Evolutionary conservation across 495 filamentous ascomycete genomes (phyloP).

Genomic region (Sporormia fimetaria): DNA sequence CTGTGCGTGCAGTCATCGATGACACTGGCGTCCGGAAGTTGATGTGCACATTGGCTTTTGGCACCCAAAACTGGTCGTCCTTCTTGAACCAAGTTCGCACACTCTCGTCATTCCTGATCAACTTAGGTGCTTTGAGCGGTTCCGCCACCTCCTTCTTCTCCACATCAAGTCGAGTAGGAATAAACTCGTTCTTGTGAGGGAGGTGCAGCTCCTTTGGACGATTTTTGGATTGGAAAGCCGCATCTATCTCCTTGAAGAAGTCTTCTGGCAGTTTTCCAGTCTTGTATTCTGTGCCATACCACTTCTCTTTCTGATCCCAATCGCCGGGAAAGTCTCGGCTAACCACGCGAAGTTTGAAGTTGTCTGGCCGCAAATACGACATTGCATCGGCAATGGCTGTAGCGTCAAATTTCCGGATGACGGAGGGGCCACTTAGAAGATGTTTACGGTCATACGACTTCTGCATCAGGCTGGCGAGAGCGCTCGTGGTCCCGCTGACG

Average conservation of each 20-base stretch:
- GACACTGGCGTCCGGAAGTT: conserved; percentile 68
- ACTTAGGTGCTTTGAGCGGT: conserved; percentile 60
- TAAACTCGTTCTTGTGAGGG: conserved; percentile 91
- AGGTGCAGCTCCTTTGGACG: conserved; percentile 66
- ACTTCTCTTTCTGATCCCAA: conserved; percentile 86
- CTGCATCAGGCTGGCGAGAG: conserved; percentile 75
- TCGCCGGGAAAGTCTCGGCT: conserved; percentile 70
- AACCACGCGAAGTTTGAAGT: conserved; percentile 73
- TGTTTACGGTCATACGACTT: conserved; percentile 73
- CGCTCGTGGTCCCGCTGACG: conserved; percentile 77
- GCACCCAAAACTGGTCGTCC: conserved; percentile 97
- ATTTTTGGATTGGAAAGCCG: conserved; percentile 48
- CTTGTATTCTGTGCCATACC: conserved; percentile 95
- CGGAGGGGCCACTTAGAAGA: conserved; percentile 64
- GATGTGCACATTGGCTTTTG: conserved; percentile 76
- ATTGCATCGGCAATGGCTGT: conserved; percentile 64
- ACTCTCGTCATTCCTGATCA: conserved; percentile 76
- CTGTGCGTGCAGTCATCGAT: conserved; percentile 62
- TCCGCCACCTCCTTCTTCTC: conserved; percentile 80
- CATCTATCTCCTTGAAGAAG: conserved; percentile 56
- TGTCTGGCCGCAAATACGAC: conserved; percentile 68
- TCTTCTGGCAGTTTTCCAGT: conserved; percentile 68
- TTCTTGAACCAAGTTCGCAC: conserved; percentile 97
- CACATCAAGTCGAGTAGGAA: conserved; percentile 85
- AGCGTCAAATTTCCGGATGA: conserved; percentile 68